phyloP scores from a whole-genome alignment of 1,139 yeast genomes.

The Taiozyma sp. region DNA sequence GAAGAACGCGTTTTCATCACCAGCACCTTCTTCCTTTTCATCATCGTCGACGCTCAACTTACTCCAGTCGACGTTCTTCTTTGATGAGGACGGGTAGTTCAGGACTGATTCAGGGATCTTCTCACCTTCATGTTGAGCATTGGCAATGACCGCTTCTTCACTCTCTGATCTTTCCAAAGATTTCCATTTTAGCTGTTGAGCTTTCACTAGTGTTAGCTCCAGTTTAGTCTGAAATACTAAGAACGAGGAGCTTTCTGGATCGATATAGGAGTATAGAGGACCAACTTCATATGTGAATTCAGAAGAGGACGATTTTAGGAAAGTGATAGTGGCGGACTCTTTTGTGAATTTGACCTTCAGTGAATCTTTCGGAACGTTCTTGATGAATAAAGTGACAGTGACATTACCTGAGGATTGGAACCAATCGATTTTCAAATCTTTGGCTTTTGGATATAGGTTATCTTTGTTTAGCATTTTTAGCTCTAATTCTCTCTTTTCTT shows the following conservation, averaged over 20 bases:
- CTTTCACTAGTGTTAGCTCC: conserved; percentile 47
- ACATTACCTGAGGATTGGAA: conserved; percentile 59
- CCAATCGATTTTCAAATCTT: conserved; percentile 69
- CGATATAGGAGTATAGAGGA: conserved; percentile 38
- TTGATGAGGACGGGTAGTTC: conserved; percentile 61
- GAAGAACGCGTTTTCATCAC: conserved; percentile 68
- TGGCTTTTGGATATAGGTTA: conserved; percentile 17
- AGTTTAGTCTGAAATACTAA: conserved; percentile 68
- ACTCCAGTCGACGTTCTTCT: conserved; percentile 67
- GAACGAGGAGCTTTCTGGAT: conserved; percentile 39
- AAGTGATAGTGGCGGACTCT: conserved; percentile 21
- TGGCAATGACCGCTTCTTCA: conserved; percentile 11
- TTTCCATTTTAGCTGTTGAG: conserved; percentile 34
- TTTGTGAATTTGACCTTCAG: conserved; percentile 17
- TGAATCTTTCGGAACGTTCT: conserved; percentile 44
- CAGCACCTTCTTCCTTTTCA: conserved; percentile 32
- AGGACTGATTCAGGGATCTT: conserved; percentile 18
- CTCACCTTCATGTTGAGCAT: background rate
- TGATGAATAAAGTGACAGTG: conserved; percentile 69
- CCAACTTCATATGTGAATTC: conserved; percentile 40
- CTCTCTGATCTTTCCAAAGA: conserved; percentile 24
- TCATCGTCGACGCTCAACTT: conserved; percentile 50
- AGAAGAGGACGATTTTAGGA: conserved; percentile 39
- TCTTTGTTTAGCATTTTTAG: conserved; percentile 16
- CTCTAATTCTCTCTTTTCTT: conserved; percentile 16